phyloP scores from a whole-genome alignment of 176 grass and related monocot genomes.

The Oryza punctata region DNA sequence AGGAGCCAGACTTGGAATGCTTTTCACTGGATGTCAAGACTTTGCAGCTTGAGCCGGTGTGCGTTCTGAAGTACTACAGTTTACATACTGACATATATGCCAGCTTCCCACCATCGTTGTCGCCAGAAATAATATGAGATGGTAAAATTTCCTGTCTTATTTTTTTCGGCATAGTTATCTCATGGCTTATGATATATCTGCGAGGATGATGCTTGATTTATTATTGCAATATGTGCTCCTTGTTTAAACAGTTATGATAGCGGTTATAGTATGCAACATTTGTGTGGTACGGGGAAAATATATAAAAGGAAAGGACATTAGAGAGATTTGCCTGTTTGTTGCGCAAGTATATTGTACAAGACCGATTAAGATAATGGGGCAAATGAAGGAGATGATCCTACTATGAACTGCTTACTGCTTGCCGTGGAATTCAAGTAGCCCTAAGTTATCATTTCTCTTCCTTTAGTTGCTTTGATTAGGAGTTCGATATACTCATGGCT shows the following conservation, averaged over 20 bases:
- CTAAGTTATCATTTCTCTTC: not conserved
- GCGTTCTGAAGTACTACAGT: slow-evolving; percentile 37
- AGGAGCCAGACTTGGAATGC: slow-evolving; percentile 32
- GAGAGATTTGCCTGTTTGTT: not conserved
- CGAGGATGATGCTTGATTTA: no score
- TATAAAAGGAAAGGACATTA: not conserved
- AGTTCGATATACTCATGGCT: not conserved
- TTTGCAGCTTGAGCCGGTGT: slow-evolving; percentile 35
- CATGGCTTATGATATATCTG: not conserved
- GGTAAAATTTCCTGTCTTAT: slow-evolving; percentile 9
- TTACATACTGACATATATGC: slow-evolving; percentile 29
- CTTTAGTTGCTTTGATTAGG: not conserved
- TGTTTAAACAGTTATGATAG: not conserved
- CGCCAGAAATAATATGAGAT: slow-evolving; percentile 15
- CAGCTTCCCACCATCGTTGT: slow-evolving; percentile 37
- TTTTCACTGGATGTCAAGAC: slow-evolving; percentile 42
- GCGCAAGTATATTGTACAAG: not conserved
- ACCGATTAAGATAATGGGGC: not conserved
- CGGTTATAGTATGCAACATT: not conserved
- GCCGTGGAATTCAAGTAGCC: no score
- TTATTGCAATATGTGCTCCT: not conserved
- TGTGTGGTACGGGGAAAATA: not conserved
- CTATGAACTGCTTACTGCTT: not conserved
- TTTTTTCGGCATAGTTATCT: not conserved
- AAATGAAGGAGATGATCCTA: not conserved